phyloP scores from a whole-genome alignment of 2,329 filamentous ascomycete genomes.

The Hypoxylon sp. region DNA sequence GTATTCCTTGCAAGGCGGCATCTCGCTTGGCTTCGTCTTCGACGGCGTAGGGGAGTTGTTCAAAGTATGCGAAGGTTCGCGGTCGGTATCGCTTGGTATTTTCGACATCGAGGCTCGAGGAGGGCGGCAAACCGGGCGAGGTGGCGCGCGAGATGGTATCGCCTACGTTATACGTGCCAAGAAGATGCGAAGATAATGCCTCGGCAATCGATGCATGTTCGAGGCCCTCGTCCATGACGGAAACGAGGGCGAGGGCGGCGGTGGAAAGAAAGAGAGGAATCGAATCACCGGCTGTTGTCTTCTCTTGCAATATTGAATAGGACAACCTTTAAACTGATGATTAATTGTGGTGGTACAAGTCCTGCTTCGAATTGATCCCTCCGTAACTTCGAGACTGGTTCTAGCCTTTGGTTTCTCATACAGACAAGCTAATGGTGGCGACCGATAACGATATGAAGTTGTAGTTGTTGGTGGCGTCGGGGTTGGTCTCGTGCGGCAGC shows the following conservation, averaged over 20 bases:
- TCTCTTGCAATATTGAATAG: constrained; percentile 19
- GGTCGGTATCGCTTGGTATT: constrained; percentile 78
- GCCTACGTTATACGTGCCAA: constrained; percentile 58
- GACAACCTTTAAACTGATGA: constrained; percentile 8
- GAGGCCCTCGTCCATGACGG: constrained; percentile 54
- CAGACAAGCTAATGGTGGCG: constrained; percentile 19
- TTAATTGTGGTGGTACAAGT: constrained; percentile 14
- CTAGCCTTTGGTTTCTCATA: constrained; percentile 1
- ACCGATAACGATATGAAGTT: constrained; percentile 17
- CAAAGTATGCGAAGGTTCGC: constrained; percentile 92
- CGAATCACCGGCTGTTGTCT: neutral
- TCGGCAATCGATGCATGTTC: constrained; percentile 53
- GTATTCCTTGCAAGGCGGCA: constrained; percentile 83
- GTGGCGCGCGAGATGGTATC: constrained; percentile 87
- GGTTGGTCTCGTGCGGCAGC: constrained; percentile 37
- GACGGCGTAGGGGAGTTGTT: constrained; percentile 87
- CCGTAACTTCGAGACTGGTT: constrained; percentile 8
- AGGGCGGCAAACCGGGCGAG: constrained; percentile 76
- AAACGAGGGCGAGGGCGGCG: neutral
- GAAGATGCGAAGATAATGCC: constrained; percentile 54
- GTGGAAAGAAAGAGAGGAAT: neutral
- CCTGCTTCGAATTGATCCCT: constrained; percentile 7
- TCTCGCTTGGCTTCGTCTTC: constrained; percentile 85
- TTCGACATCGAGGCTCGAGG: constrained; percentile 56
- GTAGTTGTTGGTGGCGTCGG: constrained; percentile 23